Evolutionary conservation across 352 stramenopile species (phyloP).

Genomic region (Thalassiosira livingstoniorum): DNA sequence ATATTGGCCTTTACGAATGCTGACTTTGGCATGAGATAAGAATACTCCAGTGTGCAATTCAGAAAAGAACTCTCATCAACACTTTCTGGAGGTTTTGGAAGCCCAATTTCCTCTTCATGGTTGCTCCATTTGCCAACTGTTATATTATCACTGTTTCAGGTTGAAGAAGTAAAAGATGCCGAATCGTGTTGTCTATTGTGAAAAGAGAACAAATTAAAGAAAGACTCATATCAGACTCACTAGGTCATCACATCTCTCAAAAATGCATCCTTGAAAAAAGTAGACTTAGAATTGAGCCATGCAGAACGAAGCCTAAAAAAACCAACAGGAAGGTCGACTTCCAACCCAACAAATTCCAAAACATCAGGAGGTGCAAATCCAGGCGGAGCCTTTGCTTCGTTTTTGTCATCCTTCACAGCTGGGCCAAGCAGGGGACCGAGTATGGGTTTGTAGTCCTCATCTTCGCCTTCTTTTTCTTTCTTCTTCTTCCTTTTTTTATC

Average conservation of each 20-base stretch:
- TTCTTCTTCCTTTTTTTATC: constrained; percentile 63
- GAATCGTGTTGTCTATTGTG: too few species aligned
- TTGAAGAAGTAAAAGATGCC: too few species aligned
- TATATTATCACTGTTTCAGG: constrained; percentile 66
- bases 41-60: constrained; percentile 47
- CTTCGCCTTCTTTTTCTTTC: constrained; percentile 52
- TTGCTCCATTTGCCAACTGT: constrained; percentile 62
- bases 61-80: constrained; percentile 70
- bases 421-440: constrained; percentile 73
- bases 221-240: too few species aligned
- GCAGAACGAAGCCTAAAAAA: constrained; percentile 77
- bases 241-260: background rate
- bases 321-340: constrained; percentile 78
- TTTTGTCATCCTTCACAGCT: constrained; percentile 74
- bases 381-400: constrained; percentile 38
- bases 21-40: constrained; percentile 81
- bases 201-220: background rate
- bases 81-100: constrained; percentile 53
- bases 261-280: constrained; percentile 55
- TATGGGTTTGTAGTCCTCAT: constrained; percentile 45
- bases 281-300: constrained; percentile 62
- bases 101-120: constrained; percentile 71
- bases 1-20: constrained; percentile 81
- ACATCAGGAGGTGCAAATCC: constrained; percentile 69
- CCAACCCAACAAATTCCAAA: constrained; percentile 78